These are phyloP conservation scores for Pichia occidentalis DNA, from an alignment of 805 yeast genomes.

Conservation along the genomic window DNA sequence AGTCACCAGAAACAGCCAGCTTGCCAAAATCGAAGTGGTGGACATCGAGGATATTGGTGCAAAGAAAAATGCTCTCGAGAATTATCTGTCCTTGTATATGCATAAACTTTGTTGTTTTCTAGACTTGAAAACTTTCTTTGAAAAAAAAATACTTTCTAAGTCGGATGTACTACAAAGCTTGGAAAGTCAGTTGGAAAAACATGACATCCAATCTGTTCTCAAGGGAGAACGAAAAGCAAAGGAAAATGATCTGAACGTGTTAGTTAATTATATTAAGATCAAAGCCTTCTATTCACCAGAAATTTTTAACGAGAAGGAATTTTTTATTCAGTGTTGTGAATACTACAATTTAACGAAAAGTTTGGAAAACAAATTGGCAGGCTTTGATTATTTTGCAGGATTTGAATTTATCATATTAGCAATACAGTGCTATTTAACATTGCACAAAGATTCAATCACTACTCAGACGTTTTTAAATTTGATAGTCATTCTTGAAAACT, in stretches of 20 bases:
- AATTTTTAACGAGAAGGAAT: constrained; percentile 18
- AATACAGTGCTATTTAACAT: constrained; percentile 30
- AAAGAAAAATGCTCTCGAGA: constrained; percentile 17
- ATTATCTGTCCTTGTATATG: constrained; percentile 42
- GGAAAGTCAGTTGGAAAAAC: constrained; percentile 10
- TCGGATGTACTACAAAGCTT: constrained; percentile 6
- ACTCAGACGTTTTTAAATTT: constrained; percentile 32
- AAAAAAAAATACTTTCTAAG: not conserved
- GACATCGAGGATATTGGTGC: not conserved
- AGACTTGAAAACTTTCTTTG: constrained; percentile 41
- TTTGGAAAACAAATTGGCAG: constrained; percentile 35
- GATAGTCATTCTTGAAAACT: constrained; percentile 51
- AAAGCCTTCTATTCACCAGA: constrained; percentile 27
- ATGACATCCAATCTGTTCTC: constrained; percentile 12
- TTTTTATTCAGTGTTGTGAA: constrained; percentile 29
- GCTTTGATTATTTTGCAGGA: constrained; percentile 66
- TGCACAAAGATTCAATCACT: constrained; percentile 8
- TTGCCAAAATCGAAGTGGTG: constrained; percentile 44
- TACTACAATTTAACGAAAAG: constrained; percentile 36
- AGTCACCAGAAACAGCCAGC: constrained; percentile 47
- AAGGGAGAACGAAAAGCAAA: constrained; percentile 13
- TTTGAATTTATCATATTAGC: constrained; percentile 60
- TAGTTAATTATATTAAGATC: constrained; percentile 39
- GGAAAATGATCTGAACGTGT: constrained; percentile 18
- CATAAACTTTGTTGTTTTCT: constrained; percentile 58